A percentile compares a stretch with the other conserved stretches of the same genome.
Conservation (phyloP, 495 filamentous ascomycete species). For the Aspergillus saccharolyticus region DNA sequence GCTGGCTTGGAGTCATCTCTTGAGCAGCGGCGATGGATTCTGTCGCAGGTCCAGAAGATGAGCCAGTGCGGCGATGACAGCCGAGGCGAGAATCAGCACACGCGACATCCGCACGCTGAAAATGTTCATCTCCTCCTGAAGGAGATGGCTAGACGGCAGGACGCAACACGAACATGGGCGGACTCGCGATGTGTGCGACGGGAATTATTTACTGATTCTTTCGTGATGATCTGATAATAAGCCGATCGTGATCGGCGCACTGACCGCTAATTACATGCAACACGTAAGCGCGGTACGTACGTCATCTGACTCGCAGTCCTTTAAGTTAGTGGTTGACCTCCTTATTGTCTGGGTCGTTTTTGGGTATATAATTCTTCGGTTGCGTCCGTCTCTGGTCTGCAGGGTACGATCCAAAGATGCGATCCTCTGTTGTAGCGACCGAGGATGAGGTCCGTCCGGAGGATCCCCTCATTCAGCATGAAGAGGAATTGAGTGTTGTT, state of each 20-base stretch:
- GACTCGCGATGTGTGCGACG: slow-evolving; percentile 34
- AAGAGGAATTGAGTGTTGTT: background rate
- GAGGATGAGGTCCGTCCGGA: background rate
- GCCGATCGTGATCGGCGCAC: background rate
- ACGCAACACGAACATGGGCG: slow-evolving; percentile 37
- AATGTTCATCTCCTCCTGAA: slow-evolving; percentile 31
- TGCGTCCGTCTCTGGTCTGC: background rate
- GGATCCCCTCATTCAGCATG: background rate
- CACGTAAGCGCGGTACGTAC: slow-evolving; percentile 1
- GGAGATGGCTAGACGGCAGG: slow-evolving; percentile 38
- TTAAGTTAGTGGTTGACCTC: background rate
- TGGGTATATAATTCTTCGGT: background rate
- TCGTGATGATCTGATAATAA: slow-evolving; percentile 30
- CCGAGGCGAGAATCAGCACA: background rate
- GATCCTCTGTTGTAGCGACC: background rate
- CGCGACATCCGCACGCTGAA: slow-evolving; percentile 29
- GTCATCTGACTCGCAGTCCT: slow-evolving; percentile 6
- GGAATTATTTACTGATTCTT: slow-evolving; percentile 36
- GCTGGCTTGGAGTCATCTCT: slow-evolving; percentile 33
- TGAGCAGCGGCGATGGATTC: slow-evolving; percentile 34
- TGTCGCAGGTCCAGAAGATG: slow-evolving; percentile 36
- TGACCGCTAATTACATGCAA: background rate
- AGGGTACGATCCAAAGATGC: background rate
- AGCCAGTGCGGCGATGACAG: background rate
- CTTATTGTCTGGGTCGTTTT: background rate